These are phyloP conservation scores for Auricularia cornea DNA, from an alignment of 768 basidiomycete genomes.

Conservation along the genomic window DNA sequence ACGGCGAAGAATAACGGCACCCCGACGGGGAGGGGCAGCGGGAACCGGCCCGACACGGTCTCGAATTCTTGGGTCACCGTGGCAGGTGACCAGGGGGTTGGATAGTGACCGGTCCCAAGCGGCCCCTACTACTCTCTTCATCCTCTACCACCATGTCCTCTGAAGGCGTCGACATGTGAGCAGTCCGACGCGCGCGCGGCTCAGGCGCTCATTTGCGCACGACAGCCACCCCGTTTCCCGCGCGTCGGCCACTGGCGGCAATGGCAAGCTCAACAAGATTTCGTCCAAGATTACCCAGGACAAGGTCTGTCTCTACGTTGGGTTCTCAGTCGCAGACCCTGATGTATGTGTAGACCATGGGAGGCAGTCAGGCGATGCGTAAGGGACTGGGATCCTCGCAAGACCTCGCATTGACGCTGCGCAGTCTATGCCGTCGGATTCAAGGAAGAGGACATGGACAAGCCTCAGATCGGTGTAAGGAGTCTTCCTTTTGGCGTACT, in stretches of 20 bases:
- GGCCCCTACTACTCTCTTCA: neutral
- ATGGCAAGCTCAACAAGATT: conserved; percentile 60
- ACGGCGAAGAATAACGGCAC: neutral
- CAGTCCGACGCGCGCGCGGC: conserved; percentile 1
- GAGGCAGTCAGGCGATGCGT: conserved; percentile 85
- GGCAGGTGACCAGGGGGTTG: neutral
- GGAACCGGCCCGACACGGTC: neutral
- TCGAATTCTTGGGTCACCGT: neutral
- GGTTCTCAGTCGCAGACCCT: neutral
- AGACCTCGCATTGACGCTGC: neutral
- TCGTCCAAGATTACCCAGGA: conserved; percentile 69
- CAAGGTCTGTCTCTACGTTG: conserved; percentile 41
- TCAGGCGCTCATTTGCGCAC: conserved; percentile 15
- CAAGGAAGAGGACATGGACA: conserved; percentile 71
- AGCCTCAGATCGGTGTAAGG: conserved; percentile 54
- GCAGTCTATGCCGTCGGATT: conserved; percentile 69
- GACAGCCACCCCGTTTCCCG: conserved; percentile 37
- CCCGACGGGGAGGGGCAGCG: neutral
- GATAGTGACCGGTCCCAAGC: neutral
- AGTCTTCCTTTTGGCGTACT: neutral
- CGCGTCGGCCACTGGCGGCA: conserved; percentile 17
- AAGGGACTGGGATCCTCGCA: conserved; percentile 17
- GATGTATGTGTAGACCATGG: conserved; percentile 36
- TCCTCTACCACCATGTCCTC: conserved; percentile 34
- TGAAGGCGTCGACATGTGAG: conserved; percentile 52